phyloP scores from a whole-genome alignment of 106 monocot genomes.

The Vanilla planifolia region DNA sequence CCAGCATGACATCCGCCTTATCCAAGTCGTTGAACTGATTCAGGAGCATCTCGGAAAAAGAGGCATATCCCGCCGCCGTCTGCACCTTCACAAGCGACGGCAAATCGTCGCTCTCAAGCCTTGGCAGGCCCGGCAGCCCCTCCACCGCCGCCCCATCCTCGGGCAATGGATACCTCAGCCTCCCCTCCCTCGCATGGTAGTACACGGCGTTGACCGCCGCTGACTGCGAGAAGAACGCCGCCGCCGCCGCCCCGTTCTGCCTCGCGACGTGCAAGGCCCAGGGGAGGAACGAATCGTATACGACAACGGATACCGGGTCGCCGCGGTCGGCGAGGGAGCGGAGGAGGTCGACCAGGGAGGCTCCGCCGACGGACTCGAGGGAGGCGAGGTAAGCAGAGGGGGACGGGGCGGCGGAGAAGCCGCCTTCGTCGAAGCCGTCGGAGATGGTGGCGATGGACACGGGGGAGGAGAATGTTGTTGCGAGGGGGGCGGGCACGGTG shows the following conservation, averaged over 20 bases:
- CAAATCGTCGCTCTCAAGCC: conserved; percentile 23
- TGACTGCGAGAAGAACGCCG: conserved; percentile 55
- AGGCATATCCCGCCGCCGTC: conserved; percentile 4
- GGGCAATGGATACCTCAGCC: conserved; percentile 19
- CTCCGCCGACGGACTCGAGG: conserved; percentile 28
- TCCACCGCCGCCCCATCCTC: conserved; percentile 1
- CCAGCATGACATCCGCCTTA: conserved; percentile 26
- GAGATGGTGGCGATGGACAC: conserved; percentile 44
- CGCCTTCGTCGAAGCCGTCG: conserved; percentile 57
- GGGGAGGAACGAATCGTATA: conserved; percentile 47
- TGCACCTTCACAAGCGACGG: conserved; percentile 30
- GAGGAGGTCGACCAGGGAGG: conserved; percentile 22
- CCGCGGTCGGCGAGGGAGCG: conserved; percentile 2
- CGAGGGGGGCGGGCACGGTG: no score
- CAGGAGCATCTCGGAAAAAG: conserved; percentile 20
- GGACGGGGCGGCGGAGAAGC: conserved; percentile 5
- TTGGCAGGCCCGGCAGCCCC: conserved; percentile 23
- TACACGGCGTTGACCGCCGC: conserved; percentile 35
- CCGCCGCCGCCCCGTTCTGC: conserved; percentile 18
- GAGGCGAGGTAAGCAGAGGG: conserved; percentile 29
- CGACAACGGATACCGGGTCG: conserved; percentile 26
- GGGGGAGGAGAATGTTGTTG: background rate
- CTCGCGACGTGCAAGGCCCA: conserved; percentile 43
- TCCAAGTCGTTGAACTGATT: conserved; percentile 38
- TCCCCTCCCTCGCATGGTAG: conserved; percentile 17